Base-by-base conservation (phyloP, 73 alveolate genomes). In the Diophrys appendiculata region DNA sequence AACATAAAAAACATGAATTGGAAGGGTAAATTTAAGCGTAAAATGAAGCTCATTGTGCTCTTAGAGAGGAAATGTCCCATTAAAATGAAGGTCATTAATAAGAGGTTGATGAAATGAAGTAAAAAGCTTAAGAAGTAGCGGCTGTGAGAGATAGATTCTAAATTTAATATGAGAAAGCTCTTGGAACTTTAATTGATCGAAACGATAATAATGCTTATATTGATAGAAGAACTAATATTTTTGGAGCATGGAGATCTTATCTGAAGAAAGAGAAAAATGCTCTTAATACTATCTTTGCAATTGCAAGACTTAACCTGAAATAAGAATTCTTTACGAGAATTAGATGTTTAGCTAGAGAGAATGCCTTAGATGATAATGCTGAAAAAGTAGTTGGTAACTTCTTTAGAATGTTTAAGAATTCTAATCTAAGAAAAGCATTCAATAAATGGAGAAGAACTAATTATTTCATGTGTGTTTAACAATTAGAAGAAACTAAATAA, bases 181-280 rank as follows among this genome's bases (percentile, higher is more conserved):
- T 87, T 22, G 55, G 54, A 28, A 81, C 88, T 33, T 77, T 73
- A 32, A 52, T 32, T 43, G 34, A 53, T 13, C 1, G 90, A 14
- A 68, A 60, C 27, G 31, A 73, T 13, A 76, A 80, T 65, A 87
- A 81, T 68, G 83, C 73, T 33, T 72, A 80, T 52, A 54, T 87
- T 72, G 88, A 87, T 65, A 87, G 75, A 52, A 60, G 81, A 33
- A 23, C 80, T n/a, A 87, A 74, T 52, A 80, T 87, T 2, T 73
- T 87, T 79, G 52, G 69, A 25, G 78, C 70, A 14, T 87, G 94
- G 94, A 71, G 70, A 2, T 80, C 73, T 30, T 87, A 22, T 68
- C 68, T 81, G n/a, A 73, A 73, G 74, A 52, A 72, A 33, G 88
- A 86, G 71, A 78, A 77, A 33, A 83, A 83, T 68, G 91, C 86